Evolutionary conservation across 2,329 filamentous ascomycete genomes (phyloP).

Genomic region (Peltaster fructicola): DNA sequence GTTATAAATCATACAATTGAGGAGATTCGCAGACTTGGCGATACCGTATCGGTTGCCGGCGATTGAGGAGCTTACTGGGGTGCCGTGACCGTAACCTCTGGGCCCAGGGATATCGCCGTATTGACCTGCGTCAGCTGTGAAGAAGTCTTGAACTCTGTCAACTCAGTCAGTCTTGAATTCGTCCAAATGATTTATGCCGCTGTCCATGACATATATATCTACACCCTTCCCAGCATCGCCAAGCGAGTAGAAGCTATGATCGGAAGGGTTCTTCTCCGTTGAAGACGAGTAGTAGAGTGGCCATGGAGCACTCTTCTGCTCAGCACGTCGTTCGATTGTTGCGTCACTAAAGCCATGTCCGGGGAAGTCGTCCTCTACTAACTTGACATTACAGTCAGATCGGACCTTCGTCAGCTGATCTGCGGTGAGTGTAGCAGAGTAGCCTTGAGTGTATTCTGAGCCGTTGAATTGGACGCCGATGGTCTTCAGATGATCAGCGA

Average conservation of each 20-base stretch:
- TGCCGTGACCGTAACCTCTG: too few species aligned
- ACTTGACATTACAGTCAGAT: background rate
- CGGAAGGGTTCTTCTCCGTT: background rate
- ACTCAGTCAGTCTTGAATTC: constrained; percentile 1
- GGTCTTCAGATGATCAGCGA: too few species aligned
- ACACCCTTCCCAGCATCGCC: background rate
- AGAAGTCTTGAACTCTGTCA: too few species aligned
- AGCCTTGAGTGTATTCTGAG: too few species aligned
- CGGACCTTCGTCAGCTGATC: background rate
- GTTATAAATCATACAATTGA: too few species aligned
- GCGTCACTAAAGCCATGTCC: too few species aligned
- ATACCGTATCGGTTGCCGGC: too few species aligned
- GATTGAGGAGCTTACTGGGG: too few species aligned
- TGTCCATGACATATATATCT: background rate
- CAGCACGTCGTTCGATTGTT: background rate
- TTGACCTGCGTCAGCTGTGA: too few species aligned
- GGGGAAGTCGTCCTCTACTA: background rate
- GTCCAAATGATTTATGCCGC: background rate
- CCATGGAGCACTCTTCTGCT: background rate
- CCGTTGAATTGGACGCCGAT: too few species aligned
- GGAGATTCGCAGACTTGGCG: too few species aligned
- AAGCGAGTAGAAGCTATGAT: background rate
- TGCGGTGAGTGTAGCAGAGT: background rate
- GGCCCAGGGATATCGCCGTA: too few species aligned
- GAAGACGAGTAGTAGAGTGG: background rate